Evolutionary conservation across 2,329 filamentous ascomycete genomes (phyloP).

Genomic region (Aspergillus pseudotamarii): DNA sequence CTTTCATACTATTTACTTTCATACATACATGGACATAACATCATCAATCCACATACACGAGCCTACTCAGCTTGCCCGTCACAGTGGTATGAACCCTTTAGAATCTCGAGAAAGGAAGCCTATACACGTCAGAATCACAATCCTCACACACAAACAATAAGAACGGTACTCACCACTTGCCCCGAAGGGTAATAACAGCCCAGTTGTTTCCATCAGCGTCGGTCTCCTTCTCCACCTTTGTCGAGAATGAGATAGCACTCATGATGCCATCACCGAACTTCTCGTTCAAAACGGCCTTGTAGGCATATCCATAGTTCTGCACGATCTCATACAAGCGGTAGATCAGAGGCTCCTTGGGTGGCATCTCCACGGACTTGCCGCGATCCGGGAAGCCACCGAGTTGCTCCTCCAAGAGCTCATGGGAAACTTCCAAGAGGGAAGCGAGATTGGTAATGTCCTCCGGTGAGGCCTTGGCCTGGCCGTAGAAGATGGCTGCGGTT

Average conservation of each 20-base stretch:
- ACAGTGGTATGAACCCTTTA: neutral
- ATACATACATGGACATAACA: neutral
- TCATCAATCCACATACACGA: neutral
- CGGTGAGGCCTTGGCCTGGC: conserved; percentile 72
- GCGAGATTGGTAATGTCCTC: conserved; percentile 72
- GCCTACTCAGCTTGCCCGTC: too few relatives aligned
- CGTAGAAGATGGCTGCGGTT: conserved; percentile 87
- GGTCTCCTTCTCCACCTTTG: conserved; percentile 90
- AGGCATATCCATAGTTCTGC: conserved; percentile 95
- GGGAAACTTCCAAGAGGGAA: conserved; percentile 63
- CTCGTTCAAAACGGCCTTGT: conserved; percentile 93
- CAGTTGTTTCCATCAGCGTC: conserved; percentile 79
- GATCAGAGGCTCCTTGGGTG: conserved; percentile 80
- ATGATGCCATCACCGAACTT: conserved; percentile 95
- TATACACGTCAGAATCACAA: conserved; percentile 24
- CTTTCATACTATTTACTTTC: neutral
- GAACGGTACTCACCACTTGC: conserved; percentile 70
- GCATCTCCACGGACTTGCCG: conserved; percentile 78
- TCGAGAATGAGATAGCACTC: conserved; percentile 91
- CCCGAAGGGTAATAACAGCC: conserved; percentile 81
- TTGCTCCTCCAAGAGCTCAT: conserved; percentile 60
- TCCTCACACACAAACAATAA: neutral
- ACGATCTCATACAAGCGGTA: conserved; percentile 93
- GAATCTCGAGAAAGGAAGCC: conserved; percentile 46
- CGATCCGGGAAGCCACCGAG: conserved; percentile 78